Evolutionary conservation across 768 basidiomycete genomes (phyloP), one percentile per base, ranked within the genome.

Genomic region (Glaciozyma antarctica): DNA sequence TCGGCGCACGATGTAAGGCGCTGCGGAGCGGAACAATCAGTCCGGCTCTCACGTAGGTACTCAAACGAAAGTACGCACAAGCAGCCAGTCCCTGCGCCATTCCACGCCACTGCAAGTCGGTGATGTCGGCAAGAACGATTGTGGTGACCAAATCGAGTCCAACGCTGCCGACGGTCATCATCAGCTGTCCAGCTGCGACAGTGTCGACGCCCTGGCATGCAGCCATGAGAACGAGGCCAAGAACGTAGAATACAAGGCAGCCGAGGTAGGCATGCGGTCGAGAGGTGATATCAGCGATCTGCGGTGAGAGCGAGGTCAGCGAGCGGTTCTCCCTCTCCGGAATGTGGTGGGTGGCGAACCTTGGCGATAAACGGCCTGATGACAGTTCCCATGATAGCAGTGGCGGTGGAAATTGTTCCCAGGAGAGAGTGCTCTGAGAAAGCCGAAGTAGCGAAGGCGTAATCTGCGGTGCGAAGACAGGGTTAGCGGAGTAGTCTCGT

Each of bases 401-500:
- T 43, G 30, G 32, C 59, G 19, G 32, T 38, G 1, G 19, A 15
- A 30, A 51, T 60, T n/a, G 59, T 49, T 22, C 59, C 57, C 26
- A 58, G 44, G 24, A 45, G 43, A 10, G 57, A 58, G 44, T 58
- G 57, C 44, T 58, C 51, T 5, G 30, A 51, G 53, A 53, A 62
- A 7, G 61, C 47, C 10, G 51, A 53, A 7, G 61, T 62, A n/a
- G 61, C 61, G 44, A 62, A 62, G 5, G 61, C 13, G 13, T 43
- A 32, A 38, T 62, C 49, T 51, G 49, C n/a, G 34, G 34, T 5
- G 34, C 34, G 34, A 34, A 34, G 34, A 34, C 5, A 10, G 6
- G 34, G 10, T 34, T 34, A 34, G 34, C 10, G 34, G 10, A 10
- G 5, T 34, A 10, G 34, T 34, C 34, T n/a, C n/a, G n/a, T 5